Evolutionary conservation across 2,329 filamentous ascomycete genomes (phyloP).

Genomic region (Paradendryphiella salina): DNA sequence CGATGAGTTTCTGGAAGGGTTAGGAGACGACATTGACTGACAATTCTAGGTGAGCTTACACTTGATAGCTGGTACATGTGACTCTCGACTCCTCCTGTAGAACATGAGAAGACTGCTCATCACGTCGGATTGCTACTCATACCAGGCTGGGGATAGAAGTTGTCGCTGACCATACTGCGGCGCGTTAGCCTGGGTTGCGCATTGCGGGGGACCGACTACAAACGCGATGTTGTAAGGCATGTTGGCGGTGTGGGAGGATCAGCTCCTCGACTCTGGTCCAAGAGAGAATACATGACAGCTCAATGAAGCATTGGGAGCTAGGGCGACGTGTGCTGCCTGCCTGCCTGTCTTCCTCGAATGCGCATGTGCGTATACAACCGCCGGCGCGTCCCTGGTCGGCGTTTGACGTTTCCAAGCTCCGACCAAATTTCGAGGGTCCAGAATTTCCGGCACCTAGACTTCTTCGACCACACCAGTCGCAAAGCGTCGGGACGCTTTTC

Average conservation of each 20-base stretch:
- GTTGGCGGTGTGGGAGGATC: conserved; percentile 27
- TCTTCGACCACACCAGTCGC: neutral
- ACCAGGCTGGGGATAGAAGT: conserved; percentile 96
- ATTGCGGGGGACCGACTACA: conserved; percentile 31
- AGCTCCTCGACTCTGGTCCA: conserved; percentile 18
- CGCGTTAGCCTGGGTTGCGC: conserved; percentile 12
- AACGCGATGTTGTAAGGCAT: conserved; percentile 75
- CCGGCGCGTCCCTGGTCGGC: conserved; percentile 32
- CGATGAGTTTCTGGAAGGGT: conserved; percentile 75
- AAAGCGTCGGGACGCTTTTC: neutral
- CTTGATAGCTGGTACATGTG: conserved; percentile 97
- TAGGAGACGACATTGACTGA: conserved; percentile 5
- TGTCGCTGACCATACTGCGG: conserved; percentile 89
- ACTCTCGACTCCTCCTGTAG: conserved; percentile 80
- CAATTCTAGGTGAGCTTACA: conserved; percentile 43
- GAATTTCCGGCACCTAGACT: conserved; percentile 23
- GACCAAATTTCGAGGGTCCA: conserved; percentile 31
- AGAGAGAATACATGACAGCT: conserved; percentile 29
- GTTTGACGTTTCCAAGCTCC: conserved; percentile 25
- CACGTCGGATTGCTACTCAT: conserved; percentile 18
- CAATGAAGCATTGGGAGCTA: conserved; percentile 10
- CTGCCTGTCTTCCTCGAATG: conserved; percentile 6
- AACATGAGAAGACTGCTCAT: conserved; percentile 23
- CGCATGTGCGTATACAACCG: neutral
- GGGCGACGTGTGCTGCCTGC: neutral